phyloP scores from a whole-genome alignment of 306 rosid genomes.

The Cercis canadensis region DNA sequence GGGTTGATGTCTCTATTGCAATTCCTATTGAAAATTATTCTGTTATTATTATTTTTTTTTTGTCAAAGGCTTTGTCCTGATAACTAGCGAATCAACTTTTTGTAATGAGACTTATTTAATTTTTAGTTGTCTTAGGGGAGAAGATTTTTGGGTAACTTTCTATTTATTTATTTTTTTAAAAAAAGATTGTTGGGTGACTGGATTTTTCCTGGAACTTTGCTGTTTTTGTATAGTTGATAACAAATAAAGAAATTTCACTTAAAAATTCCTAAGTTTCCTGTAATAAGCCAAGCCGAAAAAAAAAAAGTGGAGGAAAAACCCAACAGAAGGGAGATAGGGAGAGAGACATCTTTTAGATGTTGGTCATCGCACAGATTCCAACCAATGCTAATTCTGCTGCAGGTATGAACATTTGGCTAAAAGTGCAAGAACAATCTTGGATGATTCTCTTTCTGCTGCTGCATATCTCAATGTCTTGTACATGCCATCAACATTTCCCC shows the following conservation, averaged over 20 bases:
- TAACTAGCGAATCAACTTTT: slow-evolving; percentile 1
- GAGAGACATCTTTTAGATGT: slow-evolving; percentile 18
- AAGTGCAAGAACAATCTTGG: slow-evolving; percentile 97
- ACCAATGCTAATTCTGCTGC: slow-evolving; percentile 50
- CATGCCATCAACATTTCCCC: slow-evolving; percentile 96
- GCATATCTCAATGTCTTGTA: slow-evolving; percentile 93
- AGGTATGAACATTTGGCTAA: slow-evolving; percentile 97
- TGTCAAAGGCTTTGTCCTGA: not conserved
- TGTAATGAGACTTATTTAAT: not conserved
- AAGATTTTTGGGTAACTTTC: not conserved
- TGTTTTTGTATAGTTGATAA: slow-evolving; percentile 5
- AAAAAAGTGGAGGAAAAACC: not conserved
- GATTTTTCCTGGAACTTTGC: slow-evolving; percentile 15
- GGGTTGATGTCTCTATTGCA: not conserved
- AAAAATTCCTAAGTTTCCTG: not conserved
- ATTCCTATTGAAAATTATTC: too few relatives aligned
- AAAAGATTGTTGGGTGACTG: slow-evolving; percentile 6
- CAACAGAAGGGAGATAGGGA: not conserved
- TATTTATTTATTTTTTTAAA: too few relatives aligned
- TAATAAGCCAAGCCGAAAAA: too few relatives aligned
- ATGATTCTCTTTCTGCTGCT: slow-evolving; percentile 99
- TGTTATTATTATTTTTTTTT: not conserved
- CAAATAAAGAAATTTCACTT: not conserved
- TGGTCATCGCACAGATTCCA: slow-evolving; percentile 29
- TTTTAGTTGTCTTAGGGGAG: slow-evolving; percentile 1